A percentile compares a stretch with the other conserved stretches of the same genome.
These are phyloP conservation scores for Apiospora hydei DNA, from an alignment of 2,329 filamentous ascomycete species.

Conservation along the genomic window DNA sequence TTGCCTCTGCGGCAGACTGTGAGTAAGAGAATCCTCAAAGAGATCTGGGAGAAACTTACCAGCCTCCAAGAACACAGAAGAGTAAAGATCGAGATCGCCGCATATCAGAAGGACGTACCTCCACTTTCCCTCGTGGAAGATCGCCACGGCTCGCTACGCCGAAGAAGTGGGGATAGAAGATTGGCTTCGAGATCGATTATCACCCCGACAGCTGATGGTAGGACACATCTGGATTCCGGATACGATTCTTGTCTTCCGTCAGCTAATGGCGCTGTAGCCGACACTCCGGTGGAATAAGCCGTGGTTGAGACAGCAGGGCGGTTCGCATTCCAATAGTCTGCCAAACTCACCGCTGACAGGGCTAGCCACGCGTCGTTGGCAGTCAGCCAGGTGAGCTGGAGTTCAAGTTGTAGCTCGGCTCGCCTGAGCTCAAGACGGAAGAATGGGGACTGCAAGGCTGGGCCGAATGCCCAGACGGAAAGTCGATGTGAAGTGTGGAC, in stretches of 20 bases:
- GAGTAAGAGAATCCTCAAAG: not conserved
- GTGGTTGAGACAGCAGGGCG: not conserved
- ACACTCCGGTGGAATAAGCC: not conserved
- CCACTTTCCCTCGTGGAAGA: not conserved
- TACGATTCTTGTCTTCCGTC: not conserved
- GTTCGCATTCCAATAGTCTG: not conserved
- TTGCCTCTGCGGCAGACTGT: not conserved
- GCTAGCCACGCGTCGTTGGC: not conserved
- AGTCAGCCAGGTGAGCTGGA: not conserved
- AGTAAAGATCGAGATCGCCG: not conserved
- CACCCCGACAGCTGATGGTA: not conserved
- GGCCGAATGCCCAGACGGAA: not conserved
- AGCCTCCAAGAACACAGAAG: not conserved
- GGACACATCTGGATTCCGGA: not conserved
- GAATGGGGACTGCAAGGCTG: not conserved
- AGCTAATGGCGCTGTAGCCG: not conserved
- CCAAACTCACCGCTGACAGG: not conserved
- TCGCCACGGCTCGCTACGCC: not conserved
- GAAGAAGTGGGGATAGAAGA: not conserved
- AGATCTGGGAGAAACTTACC: not conserved
- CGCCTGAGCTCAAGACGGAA: not conserved
- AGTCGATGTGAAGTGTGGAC: not conserved
- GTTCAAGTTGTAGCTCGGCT: not conserved
- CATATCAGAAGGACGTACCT: not conserved
- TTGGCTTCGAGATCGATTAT: not conserved